Evolutionary conservation across 2,329 filamentous ascomycete species (phyloP).

Genomic region (Ceratocystiopsis brevicomis): DNA sequence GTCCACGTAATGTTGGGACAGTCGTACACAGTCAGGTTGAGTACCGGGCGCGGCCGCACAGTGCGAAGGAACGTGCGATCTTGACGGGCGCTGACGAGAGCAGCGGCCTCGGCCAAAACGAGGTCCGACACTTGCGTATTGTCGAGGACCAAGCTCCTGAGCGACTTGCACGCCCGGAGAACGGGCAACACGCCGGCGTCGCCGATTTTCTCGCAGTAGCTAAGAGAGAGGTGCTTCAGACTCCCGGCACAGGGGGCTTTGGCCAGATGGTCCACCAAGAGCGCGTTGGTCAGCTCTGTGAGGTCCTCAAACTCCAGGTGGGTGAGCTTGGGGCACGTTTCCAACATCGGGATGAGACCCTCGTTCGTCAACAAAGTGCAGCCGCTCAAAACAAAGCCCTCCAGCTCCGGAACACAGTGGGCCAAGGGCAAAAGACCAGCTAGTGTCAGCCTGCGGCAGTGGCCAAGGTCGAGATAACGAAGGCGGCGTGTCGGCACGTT

Average conservation of each 20-base stretch:
- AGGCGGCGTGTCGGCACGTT: conserved; percentile 60
- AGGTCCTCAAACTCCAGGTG: conserved; percentile 85
- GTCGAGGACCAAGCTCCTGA: conserved; percentile 68
- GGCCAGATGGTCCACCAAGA: conserved; percentile 54
- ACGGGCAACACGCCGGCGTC: conserved; percentile 71
- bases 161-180: conserved; percentile 50
- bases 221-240: conserved; percentile 68
- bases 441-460: conserved; percentile 57
- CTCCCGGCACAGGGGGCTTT: conserved; percentile 52
- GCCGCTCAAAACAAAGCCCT: conserved; percentile 68
- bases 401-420: conserved; percentile 55
- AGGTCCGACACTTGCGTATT: conserved; percentile 84
- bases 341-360: conserved; percentile 52
- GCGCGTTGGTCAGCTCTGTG: conserved; percentile 52
- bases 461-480: conserved; percentile 69
- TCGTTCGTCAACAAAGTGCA: conserved; percentile 57
- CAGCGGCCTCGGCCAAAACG: conserved; percentile 64
- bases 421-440: conserved; percentile 52
- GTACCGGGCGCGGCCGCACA: conserved; percentile 35
- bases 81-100: conserved; percentile 52
- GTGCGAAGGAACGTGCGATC: conserved; percentile 19
- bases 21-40: conserved; percentile 73
- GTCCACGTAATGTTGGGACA: conserved; percentile 87
- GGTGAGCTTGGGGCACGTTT: conserved; percentile 57
- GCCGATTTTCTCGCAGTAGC: conserved; percentile 72